These are phyloP conservation scores for Alternaria metachromatica DNA, from an alignment of 2,329 filamentous ascomycete species.

Conservation along the genomic window DNA sequence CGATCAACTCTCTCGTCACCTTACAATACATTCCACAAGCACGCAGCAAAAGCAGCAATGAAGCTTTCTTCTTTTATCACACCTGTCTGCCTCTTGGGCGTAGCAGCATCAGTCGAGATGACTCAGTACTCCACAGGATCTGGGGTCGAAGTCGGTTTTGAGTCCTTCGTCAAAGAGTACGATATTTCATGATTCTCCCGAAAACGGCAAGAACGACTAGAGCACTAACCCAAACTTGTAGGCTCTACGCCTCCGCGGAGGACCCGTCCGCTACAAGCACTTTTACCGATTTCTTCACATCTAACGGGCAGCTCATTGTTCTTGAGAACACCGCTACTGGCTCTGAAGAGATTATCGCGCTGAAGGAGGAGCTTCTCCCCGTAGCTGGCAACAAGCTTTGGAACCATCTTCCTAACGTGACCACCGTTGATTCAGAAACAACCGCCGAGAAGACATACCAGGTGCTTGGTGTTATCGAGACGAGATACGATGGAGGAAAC, in stretches of 20 bases:
- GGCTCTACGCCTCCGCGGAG: slow-evolving; percentile 6
- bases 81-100: slow-evolving; percentile 1
- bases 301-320: slow-evolving; percentile 2
- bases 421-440: slow-evolving; percentile 4
- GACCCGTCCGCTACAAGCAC: slow-evolving; percentile 1
- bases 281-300: slow-evolving; percentile 8
- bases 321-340: neutral
- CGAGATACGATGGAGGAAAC: slow-evolving; percentile 5
- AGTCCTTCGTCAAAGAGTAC: slow-evolving; percentile 2
- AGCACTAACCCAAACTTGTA: neutral
- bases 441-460: neutral
- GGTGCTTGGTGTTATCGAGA: slow-evolving; percentile 8
- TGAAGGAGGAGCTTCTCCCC: slow-evolving; percentile 4
- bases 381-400: slow-evolving; percentile 5
- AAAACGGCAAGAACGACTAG: neutral
- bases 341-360: slow-evolving; percentile 1
- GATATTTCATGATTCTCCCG: neutral
- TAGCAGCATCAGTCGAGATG: slow-evolving; percentile 6
- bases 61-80: neutral
- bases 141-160: slow-evolving; percentile 1
- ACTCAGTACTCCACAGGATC: neutral
- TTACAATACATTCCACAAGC: neutral
- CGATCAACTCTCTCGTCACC: neutral
- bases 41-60: neutral
- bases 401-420: slow-evolving; percentile 2